Base-by-base conservation (phyloP, 108 stramenopile species). In the Nitzschia sp. region DNA sequence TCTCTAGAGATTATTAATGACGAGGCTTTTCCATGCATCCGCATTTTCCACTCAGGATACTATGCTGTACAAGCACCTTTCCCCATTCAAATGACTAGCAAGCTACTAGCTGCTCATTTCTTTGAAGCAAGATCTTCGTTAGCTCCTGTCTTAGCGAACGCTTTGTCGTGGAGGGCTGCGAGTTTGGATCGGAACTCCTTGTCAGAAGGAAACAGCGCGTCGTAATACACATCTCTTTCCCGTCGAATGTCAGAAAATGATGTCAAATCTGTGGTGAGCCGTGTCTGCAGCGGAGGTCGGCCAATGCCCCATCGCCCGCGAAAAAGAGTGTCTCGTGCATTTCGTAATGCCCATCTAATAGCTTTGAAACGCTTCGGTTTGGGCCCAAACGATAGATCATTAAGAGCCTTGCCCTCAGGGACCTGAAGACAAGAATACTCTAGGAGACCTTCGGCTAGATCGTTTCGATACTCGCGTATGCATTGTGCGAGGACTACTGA, bases 341-440 rank as follows among this genome's bases (percentile, higher is more conserved):
- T 88, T 29, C 50, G 54, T 2, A 82, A 72, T 11, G 68, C 55
- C 15, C 71, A 77, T 16, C 63, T n/a, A 0, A 82, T 44, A 16
- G 79, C 63, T 45, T 72, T 48, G 0, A 63, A 22, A 2, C 48
- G 59, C 41, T 52, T 60, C 5, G 71, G 68, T 46, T 64, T 64
- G 0, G 83, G 83, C 21, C 87, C 87, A 77, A 91, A 88, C 6
- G 85, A 88, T 19, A 91, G 73, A 54, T 91, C 90, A 63, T 88
- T 88, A 2, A 91, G 35, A 15, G 90, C 90, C 35, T 64, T 69
- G 8, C 87, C 90, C 65, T 88, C 79, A n/a, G 87, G 90, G 16
- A 91, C 83, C 63, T 85, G 84, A 47, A 57, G 58, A 31, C 60
- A 45, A 22, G 90, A 91, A 62, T 91, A 91, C 6, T 64, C 38